Base-by-base conservation (phyloP, 805 yeast genomes). In the Candida insectorum region DNA sequence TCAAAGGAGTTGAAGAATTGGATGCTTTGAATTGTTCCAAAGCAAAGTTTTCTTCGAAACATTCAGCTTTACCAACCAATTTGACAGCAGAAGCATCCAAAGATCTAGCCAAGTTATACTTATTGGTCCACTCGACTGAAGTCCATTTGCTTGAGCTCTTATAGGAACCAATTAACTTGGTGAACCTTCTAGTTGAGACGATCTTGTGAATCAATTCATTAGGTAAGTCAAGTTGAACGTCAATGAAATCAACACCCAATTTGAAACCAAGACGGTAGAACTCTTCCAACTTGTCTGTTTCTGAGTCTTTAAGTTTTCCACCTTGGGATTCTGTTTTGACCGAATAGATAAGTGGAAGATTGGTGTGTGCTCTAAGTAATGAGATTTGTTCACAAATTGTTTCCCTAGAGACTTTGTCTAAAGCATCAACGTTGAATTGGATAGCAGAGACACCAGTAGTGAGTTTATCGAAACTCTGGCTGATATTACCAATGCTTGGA, bases 281-380 rank as follows among this genome's bases (percentile, higher is more conserved):
- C 11, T 59, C 53, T 39, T 66, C 71, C 37, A 85, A 71, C 14
- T 59, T 49, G 4, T 56, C 69, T 17, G 51, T 47, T 10, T 74
- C 77, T 6, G 63, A 63, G 49, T 84, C 86, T 1, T 84, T 83
- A 61, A 86, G 85, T 26, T 65, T 55, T 16, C 96, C 96, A 30
- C 96, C 96, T 60, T 88, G 96, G 3, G 79, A 63, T 44, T 63
- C 52, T 1, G 95, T 84, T 54, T 95, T 76, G 3, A 88, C 64
- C 2, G 96, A 87, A 62, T 77, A 85, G 33, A 91, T 73, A 26
- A 89, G 79, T 24, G 97, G 96, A 33, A 87, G 60, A 21, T 65
- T 61, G 11, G 83, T 69, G 30, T 70, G 69, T 52, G 73, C 71
- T 53, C 96, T 78, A 44, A 91, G 59, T 11, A 71, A 47, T 2